phyloP scores from a whole-genome alignment of 2,329 filamentous ascomycete species.

The Alternaria triticimaculans region DNA sequence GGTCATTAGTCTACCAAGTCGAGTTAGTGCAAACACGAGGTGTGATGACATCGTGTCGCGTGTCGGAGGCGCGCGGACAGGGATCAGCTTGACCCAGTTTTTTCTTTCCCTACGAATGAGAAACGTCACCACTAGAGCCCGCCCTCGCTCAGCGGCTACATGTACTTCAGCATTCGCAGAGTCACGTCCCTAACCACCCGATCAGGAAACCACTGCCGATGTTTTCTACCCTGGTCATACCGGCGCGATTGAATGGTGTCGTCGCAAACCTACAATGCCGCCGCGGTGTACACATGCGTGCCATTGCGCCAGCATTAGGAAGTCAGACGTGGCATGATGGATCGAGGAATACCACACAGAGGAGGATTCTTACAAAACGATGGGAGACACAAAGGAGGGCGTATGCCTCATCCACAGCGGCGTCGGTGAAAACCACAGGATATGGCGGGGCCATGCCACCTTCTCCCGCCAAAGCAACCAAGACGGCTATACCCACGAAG shows the following conservation, averaged over 20 bases:
- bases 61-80: constrained; percentile 6
- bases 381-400: neutral
- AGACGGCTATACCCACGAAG: constrained; percentile 8
- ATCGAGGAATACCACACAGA: constrained; percentile 2
- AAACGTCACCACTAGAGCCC: constrained; percentile 20
- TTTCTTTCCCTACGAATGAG: constrained; percentile 17
- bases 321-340: constrained; percentile 12
- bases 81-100: constrained; percentile 17
- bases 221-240: constrained; percentile 7
- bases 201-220: constrained; percentile 34
- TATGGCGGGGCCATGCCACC: constrained; percentile 8
- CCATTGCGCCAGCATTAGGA: constrained; percentile 11
- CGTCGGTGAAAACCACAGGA: constrained; percentile 7
- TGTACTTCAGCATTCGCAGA: neutral
- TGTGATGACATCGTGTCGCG: constrained; percentile 39
- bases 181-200: neutral
- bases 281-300: constrained; percentile 8
- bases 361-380: neutral
- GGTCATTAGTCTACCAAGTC: constrained; percentile 2
- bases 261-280: constrained; percentile 15
- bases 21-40: constrained; percentile 28
- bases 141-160: neutral
- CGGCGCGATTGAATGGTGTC: neutral
- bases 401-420: constrained; percentile 12
- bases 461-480: constrained; percentile 11